Conservation (phyloP, 345 rosid species). For the Conringia planisiliqua region DNA sequence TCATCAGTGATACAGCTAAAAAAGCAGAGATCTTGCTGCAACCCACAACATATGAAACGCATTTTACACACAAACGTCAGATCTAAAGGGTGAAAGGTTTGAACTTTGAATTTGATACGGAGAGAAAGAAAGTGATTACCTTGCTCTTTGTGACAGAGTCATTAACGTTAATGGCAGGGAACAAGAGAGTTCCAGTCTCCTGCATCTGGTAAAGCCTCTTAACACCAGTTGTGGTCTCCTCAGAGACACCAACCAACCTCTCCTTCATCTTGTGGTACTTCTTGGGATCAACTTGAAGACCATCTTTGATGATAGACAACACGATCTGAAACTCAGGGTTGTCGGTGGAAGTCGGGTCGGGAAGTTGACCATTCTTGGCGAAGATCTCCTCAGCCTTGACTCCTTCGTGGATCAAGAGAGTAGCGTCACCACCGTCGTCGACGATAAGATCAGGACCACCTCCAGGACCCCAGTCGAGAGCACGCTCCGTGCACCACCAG, state of each 20-base stretch:
- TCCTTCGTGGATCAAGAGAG: constrained; percentile 87
- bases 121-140: constrained; percentile 21
- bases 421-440: constrained; percentile 96
- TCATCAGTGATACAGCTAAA: background rate
- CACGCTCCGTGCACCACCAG: constrained; percentile 97
- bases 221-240: constrained; percentile 86
- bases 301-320: constrained; percentile 55
- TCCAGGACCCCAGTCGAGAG: constrained; percentile 91
- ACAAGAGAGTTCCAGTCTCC: constrained; percentile 54
- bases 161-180: constrained; percentile 69
- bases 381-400: constrained; percentile 83
- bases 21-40: background rate
- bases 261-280: constrained; percentile 71
- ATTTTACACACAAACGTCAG: background rate
- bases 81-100: background rate
- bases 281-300: constrained; percentile 58
- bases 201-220: constrained; percentile 79
- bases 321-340: constrained; percentile 68
- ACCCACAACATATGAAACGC: too few species aligned
- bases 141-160: constrained; percentile 84
- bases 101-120: background rate
- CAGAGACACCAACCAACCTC: constrained; percentile 78
- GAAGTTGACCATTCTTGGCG: constrained; percentile 62
- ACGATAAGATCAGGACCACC: constrained; percentile 91
- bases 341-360: constrained; percentile 57